Percentiles rank a stretch among this genome's conserved stretches.
Evolutionary conservation across 495 filamentous ascomycete species (phyloP).

Genomic region (Annulohypoxylon moriforme): DNA sequence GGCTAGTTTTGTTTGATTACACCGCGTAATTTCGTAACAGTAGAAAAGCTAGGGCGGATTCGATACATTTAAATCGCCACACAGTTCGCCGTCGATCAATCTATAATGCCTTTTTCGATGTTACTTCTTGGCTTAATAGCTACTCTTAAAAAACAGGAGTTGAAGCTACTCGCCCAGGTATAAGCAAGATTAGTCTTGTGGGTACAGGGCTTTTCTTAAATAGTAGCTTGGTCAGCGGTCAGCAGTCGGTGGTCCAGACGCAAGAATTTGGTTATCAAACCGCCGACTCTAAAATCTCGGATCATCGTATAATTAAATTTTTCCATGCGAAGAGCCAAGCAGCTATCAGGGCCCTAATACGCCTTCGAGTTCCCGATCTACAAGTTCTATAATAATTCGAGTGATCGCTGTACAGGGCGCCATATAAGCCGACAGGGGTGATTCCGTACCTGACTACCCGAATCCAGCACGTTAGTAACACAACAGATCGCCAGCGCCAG

Average conservation of each 20-base stretch:
- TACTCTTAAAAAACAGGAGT: neutral
- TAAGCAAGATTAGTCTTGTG: conserved; percentile 3
- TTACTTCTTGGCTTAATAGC: neutral
- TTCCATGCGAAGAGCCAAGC: neutral
- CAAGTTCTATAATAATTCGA: conserved; percentile 20
- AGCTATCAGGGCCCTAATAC: neutral
- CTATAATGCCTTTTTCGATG: neutral
- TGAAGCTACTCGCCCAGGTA: neutral
- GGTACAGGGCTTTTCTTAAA: neutral
- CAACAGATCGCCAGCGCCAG: conserved; percentile 31
- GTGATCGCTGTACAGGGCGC: conserved; percentile 25
- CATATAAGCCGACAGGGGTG: conserved; percentile 22
- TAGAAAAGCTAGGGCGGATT: neutral
- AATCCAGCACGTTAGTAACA: conserved; percentile 27
- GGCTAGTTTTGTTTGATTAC: neutral
- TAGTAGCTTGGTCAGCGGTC: conserved; percentile 1
- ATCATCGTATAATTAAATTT: neutral
- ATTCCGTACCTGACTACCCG: conserved; percentile 35
- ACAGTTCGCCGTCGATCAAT: neutral
- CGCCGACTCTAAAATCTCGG: conserved; percentile 1
- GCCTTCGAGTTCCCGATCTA: conserved; percentile 28
- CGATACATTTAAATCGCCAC: neutral
- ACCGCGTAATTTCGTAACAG: neutral
- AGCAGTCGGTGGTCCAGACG: neutral
- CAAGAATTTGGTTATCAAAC: neutral